A percentile compares a stretch with the other conserved stretches of the same genome.
These are phyloP conservation scores for Monosporascus sp. DNA, from an alignment of 2,329 filamentous ascomycete species.

Conservation along the genomic window DNA sequence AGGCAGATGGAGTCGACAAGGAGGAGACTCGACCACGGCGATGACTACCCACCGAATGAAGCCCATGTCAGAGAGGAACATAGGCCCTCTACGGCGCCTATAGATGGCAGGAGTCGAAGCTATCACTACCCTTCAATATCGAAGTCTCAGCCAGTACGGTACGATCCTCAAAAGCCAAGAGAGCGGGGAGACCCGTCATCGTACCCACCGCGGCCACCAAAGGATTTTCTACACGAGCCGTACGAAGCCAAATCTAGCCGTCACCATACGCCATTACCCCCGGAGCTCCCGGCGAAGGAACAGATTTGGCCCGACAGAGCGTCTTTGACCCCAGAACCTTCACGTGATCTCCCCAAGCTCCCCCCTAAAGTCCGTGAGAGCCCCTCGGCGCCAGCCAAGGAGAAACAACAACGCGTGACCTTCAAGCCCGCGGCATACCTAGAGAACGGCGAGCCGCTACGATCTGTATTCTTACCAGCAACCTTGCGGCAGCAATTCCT, in stretches of 20 bases:
- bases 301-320: conserved; percentile 23
- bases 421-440: conserved; percentile 83
- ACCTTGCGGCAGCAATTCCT: conserved; percentile 72
- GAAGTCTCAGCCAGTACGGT: conserved; percentile 44
- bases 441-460: conserved; percentile 80
- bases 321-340: conserved; percentile 12
- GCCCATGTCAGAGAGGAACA: neutral
- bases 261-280: conserved; percentile 11
- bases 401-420: conserved; percentile 59
- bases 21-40: conserved; percentile 34
- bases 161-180: conserved; percentile 26
- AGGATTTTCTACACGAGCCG: conserved; percentile 20
- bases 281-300: conserved; percentile 27
- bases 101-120: conserved; percentile 11
- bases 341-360: conserved; percentile 14
- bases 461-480: conserved; percentile 80
- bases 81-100: neutral
- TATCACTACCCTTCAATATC: conserved; percentile 56
- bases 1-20: conserved; percentile 50
- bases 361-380: conserved; percentile 28
- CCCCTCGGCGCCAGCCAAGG: conserved; percentile 13
- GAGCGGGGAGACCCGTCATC: conserved; percentile 13
- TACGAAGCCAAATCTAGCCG: conserved; percentile 2
- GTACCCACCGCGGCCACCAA: conserved; percentile 35
- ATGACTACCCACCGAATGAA: conserved; percentile 15